phyloP scores from a whole-genome alignment of 768 basidiomycete species.

The Hygrophorus russula region DNA sequence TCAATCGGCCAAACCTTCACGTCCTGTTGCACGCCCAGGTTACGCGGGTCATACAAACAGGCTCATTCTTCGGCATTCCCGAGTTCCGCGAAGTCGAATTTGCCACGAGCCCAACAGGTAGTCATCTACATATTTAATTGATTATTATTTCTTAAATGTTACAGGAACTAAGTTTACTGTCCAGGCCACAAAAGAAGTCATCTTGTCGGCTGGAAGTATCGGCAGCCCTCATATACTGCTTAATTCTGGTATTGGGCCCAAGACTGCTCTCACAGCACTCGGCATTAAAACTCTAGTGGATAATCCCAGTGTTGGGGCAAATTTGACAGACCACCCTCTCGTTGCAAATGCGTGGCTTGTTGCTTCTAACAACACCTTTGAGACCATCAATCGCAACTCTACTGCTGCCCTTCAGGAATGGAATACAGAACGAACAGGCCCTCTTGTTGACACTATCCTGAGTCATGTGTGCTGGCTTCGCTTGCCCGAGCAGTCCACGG shows the following conservation, averaged over 20 bases:
- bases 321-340: conserved; percentile 15
- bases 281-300: conserved; percentile 10
- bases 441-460: conserved; percentile 6
- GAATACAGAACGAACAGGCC: conserved; percentile 11
- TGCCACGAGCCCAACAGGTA: conserved; percentile 2
- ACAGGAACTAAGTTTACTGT: too few relatives aligned
- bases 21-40: conserved; percentile 14
- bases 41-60: conserved; percentile 5
- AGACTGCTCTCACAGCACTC: not conserved
- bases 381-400: conserved; percentile 7
- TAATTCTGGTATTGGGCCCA: conserved; percentile 18
- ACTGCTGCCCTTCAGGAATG: conserved; percentile 11
- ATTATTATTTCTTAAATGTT: not conserved
- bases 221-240: conserved; percentile 17
- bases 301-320: conserved; percentile 16
- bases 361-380: conserved; percentile 10
- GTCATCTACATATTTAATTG: not conserved
- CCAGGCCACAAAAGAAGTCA: conserved; percentile 14
- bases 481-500: conserved; percentile 16
- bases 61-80: not conserved
- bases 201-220: conserved; percentile 19
- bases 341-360: not conserved
- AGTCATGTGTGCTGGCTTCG: conserved; percentile 13
- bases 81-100: conserved; percentile 13
- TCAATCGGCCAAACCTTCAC: conserved; percentile 15